phyloP scores from a whole-genome alignment of 345 rosid species.

The Draba incana region DNA sequence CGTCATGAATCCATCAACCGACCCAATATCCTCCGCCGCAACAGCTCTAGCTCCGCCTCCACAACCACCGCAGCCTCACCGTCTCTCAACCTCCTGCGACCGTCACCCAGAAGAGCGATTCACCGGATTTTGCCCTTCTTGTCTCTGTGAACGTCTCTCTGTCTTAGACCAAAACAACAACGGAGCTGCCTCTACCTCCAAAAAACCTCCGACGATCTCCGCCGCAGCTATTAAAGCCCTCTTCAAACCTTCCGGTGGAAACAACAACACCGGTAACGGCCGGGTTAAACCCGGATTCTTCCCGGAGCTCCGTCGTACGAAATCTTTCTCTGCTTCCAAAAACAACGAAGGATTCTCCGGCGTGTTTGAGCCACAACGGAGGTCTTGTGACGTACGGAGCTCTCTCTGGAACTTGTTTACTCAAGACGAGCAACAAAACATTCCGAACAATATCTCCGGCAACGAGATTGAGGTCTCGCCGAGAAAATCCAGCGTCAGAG shows the following conservation, averaged over 20 bases:
- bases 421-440: conserved; percentile 66
- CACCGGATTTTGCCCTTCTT: conserved; percentile 94
- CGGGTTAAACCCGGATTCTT: conserved; percentile 54
- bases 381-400: conserved; percentile 88
- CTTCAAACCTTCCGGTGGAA: conserved; percentile 50
- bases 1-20: conserved; percentile 86
- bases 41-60: conserved; percentile 46
- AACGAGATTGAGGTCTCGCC: conserved; percentile 54
- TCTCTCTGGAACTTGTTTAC: conserved; percentile 77
- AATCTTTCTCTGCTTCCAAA: conserved; percentile 96
- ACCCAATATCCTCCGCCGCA: conserved; percentile 47
- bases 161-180: conserved; percentile 65
- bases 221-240: conserved; percentile 73
- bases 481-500: conserved; percentile 49
- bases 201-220: conserved; percentile 58
- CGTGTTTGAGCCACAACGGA: conserved; percentile 91
- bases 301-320: conserved; percentile 95
- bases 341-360: conserved; percentile 84
- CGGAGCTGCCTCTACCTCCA: conserved; percentile 42
- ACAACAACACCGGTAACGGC: conserved; percentile 24
- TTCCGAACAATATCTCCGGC: conserved; percentile 28
- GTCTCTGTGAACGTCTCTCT: conserved; percentile 98
- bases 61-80: conserved; percentile 75
- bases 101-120: conserved; percentile 90
- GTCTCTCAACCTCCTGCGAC: conserved; percentile 85